Evolutionary conservation across 768 basidiomycete species (phyloP).

Genomic region (Termitomyces sp.): DNA sequence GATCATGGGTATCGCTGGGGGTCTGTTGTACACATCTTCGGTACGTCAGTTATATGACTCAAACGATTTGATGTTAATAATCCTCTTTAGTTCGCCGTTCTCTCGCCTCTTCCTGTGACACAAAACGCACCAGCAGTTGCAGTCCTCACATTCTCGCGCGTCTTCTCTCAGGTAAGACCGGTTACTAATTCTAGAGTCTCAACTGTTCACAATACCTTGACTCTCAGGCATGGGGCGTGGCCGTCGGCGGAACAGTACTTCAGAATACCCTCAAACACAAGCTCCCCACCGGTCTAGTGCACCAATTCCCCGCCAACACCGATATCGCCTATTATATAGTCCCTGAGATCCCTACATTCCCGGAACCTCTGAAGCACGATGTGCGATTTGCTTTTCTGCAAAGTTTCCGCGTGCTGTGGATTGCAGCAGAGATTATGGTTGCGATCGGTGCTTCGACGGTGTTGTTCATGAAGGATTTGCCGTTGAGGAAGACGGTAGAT

Average conservation of each 20-base stretch:
- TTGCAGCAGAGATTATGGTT: constrained; percentile 6
- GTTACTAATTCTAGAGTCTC: neutral
- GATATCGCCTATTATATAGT: constrained; percentile 45
- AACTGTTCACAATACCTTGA: neutral
- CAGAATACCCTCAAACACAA: constrained; percentile 43
- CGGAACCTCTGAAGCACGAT: constrained; percentile 21
- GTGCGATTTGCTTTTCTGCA: constrained; percentile 12
- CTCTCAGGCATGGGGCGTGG: constrained; percentile 48
- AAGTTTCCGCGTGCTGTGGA: constrained; percentile 13
- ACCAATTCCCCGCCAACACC: constrained; percentile 30
- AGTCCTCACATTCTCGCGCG: constrained; percentile 35
- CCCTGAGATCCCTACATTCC: constrained; percentile 32
- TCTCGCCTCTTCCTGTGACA: constrained; percentile 39
- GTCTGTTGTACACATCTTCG: constrained; percentile 9
- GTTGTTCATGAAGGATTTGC: neutral
- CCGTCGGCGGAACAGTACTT: constrained; percentile 46
- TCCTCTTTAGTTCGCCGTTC: constrained; percentile 34
- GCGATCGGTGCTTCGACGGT: constrained; percentile 3
- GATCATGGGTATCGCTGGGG: constrained; percentile 8
- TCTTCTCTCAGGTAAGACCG: constrained; percentile 28
- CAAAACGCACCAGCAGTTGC: constrained; percentile 42
- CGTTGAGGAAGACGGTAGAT: no score
- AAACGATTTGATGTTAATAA: neutral
- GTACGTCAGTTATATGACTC: neutral
- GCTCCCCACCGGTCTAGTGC: constrained; percentile 37